phyloP scores from a whole-genome alignment of 306 rosid genomes.

The Morella rubra region DNA sequence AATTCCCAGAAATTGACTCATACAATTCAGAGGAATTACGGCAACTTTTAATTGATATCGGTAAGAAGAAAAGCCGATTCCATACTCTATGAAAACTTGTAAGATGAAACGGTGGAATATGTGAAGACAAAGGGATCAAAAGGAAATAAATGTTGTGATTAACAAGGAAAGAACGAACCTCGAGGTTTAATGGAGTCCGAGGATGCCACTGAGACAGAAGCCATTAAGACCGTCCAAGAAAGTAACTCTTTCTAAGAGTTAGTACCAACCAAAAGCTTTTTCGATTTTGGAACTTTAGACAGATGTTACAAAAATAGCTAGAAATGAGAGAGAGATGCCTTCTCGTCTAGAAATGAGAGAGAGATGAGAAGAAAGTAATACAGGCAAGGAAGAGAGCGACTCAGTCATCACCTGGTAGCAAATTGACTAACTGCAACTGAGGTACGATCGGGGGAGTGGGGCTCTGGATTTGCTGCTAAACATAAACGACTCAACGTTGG shows the following conservation, averaged over 20 bases:
- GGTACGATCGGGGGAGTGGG: background rate
- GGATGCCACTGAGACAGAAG: constrained; percentile 34
- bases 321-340: background rate
- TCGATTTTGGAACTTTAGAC: background rate
- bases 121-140: background rate
- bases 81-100: background rate
- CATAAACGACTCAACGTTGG: background rate
- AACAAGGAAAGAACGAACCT: constrained; percentile 39
- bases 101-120: background rate
- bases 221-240: constrained; percentile 43
- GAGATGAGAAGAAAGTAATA: background rate
- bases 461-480: background rate
- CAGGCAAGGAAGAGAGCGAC: background rate
- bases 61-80: constrained; percentile 1
- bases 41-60: background rate
- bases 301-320: background rate
- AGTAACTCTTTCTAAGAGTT: background rate
- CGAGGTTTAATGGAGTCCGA: constrained; percentile 52
- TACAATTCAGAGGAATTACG: background rate
- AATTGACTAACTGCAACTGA: too few relatives aligned
- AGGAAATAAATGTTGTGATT: background rate
- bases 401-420: background rate
- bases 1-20: constrained; percentile 1
- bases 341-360: too few relatives aligned
- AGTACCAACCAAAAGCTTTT: background rate